Conservation (phyloP, 148 eudicot species). For the Persicaria tinctoria region DNA sequence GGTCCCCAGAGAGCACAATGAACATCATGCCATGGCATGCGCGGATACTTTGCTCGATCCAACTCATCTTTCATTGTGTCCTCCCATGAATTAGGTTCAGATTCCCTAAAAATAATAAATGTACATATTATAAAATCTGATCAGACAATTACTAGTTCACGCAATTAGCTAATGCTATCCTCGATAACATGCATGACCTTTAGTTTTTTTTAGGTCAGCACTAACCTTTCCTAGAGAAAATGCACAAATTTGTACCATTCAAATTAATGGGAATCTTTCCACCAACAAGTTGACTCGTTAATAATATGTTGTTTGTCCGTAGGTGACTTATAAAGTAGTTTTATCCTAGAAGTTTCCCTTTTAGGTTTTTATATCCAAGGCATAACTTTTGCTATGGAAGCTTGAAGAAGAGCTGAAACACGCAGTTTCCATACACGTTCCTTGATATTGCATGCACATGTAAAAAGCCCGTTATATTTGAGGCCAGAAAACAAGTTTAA, state of each 20-base stretch:
- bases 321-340: too few relatives aligned
- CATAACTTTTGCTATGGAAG: not conserved
- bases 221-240: not conserved
- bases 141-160: not conserved
- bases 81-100: slow-evolving; percentile 99
- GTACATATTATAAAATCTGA: not conserved
- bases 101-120: slow-evolving; percentile 47
- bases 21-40: slow-evolving; percentile 99
- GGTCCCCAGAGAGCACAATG: slow-evolving; percentile 99
- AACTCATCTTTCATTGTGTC: slow-evolving; percentile 93
- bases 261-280: too few relatives aligned
- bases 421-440: not conserved
- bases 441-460: not conserved
- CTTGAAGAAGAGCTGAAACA: not conserved
- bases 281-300: not conserved
- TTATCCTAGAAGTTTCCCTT: not conserved
- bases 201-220: not conserved
- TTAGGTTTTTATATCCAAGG: not conserved
- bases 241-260: too few relatives aligned
- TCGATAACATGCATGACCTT: not conserved
- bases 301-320: too few relatives aligned
- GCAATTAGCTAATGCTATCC: not conserved
- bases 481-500: not conserved
- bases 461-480: not conserved
- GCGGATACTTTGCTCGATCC: slow-evolving; percentile 80